Evolutionary conservation across 371 early-diverging fungal genomes (phyloP).

Genomic region (Catenaria anguillulae): DNA sequence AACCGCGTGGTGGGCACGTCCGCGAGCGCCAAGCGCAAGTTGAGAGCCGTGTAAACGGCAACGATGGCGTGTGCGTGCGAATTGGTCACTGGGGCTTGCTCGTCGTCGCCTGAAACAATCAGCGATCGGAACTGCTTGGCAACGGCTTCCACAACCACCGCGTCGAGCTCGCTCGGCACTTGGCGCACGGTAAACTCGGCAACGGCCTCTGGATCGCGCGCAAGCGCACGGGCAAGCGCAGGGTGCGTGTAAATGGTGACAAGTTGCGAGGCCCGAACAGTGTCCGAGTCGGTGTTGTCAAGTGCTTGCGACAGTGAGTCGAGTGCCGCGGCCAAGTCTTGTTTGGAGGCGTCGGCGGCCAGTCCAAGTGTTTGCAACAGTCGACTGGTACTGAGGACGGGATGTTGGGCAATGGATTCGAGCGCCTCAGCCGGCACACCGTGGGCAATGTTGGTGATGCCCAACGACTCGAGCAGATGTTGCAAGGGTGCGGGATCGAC

Average conservation of each 20-base stretch:
- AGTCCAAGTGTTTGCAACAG: neutral
- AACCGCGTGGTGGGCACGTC: neutral
- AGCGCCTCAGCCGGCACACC: neutral
- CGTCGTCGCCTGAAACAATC: too few species aligned
- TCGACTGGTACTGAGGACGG: too few species aligned
- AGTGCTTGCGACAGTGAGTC: neutral
- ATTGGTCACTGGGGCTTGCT: neutral
- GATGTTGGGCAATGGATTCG: too few species aligned
- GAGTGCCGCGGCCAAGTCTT: neutral
- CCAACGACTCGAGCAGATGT: neutral
- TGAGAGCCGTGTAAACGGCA: neutral
- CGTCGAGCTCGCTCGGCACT: neutral
- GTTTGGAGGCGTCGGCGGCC: neutral
- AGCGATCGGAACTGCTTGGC: too few species aligned
- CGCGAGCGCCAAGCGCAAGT: neutral
- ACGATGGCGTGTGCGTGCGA: neutral
- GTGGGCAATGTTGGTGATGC: neutral
- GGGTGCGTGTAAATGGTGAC: neutral
- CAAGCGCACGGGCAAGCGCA: neutral
- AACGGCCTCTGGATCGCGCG: neutral
- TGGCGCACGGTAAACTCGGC: neutral
- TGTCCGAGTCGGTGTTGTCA: neutral
- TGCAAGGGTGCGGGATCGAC: neutral
- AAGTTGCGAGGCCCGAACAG: neutral
- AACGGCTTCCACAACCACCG: neutral